Conservation (phyloP, 495 filamentous ascomycete species). For the Darksidea phi region DNA sequence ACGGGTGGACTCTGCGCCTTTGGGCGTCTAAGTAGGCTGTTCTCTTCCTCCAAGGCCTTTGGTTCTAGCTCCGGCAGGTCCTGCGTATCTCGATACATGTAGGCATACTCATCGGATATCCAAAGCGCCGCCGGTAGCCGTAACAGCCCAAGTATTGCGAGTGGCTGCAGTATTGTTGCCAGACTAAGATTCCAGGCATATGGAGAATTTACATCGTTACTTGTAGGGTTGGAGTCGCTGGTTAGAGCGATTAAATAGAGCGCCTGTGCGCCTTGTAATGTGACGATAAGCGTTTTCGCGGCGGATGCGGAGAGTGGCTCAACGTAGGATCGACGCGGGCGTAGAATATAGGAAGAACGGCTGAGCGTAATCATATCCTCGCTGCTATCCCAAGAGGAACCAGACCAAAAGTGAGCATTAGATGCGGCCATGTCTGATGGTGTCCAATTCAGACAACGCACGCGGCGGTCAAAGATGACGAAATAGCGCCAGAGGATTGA, state of each 20-base stretch:
- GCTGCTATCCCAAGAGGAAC: not conserved
- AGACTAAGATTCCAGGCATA: not conserved
- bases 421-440: not conserved
- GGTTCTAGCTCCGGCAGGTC: not conserved
- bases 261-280: not conserved
- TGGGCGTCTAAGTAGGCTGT: not conserved
- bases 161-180: not conserved
- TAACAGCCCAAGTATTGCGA: not conserved
- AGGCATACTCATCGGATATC: not conserved
- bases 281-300: not conserved
- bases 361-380: not conserved
- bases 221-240: not conserved
- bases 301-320: not conserved
- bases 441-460: not conserved
- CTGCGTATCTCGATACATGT: not conserved
- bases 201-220: too few species aligned
- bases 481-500: slow-evolving; percentile 15
- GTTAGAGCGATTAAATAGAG: not conserved
- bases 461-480: slow-evolving; percentile 3
- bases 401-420: slow-evolving; percentile 6
- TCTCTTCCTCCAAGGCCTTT: not conserved
- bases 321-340: not conserved
- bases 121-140: not conserved
- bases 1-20: too few species aligned
- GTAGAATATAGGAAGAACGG: not conserved